Percentiles rank a stretch among this genome's conserved stretches.
Conservation (phyloP, 2,329 filamentous ascomycete genomes). For the Alternaria brassicae region DNA sequence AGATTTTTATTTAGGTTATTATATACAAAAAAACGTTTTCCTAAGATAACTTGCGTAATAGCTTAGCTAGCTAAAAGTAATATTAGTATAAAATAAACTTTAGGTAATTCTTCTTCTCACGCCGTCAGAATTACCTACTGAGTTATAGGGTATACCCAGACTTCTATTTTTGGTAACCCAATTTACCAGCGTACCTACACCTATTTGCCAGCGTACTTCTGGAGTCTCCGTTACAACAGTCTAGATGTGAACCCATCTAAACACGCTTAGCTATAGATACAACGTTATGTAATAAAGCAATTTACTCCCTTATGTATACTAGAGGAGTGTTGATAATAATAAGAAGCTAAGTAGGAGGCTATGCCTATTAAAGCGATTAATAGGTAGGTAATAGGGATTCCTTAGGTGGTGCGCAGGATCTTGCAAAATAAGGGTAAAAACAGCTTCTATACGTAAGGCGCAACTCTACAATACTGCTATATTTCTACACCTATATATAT, state of each 20-base stretch:
- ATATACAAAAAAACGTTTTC: no score
- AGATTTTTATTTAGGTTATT: no score
- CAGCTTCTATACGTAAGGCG: neutral
- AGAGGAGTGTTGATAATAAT: neutral
- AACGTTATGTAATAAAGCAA: neutral
- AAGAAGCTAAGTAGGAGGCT: neutral
- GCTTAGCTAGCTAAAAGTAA: no score
- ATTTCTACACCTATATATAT: neutral
- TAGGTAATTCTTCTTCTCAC: no score
- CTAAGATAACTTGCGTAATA: no score
- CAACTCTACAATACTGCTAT: neutral
- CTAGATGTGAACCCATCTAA: slow-evolving; percentile 13
- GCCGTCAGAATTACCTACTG: no score
- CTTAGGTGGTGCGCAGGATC: slow-evolving; percentile 5
- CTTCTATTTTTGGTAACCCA: no score
- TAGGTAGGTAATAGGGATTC: slow-evolving; percentile 6
- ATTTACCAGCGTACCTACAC: no score
- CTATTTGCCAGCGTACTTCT: no score
- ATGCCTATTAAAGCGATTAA: slow-evolving; percentile 12
- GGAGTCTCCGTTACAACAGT: no score
- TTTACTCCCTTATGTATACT: neutral
- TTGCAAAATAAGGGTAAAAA: neutral
- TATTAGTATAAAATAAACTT: no score
- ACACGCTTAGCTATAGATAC: slow-evolving; percentile 14
- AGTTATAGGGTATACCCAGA: no score